Evolutionary conservation across 768 basidiomycete genomes (phyloP), one percentile per base, ranked within the genome.

Genomic region (Boletus rex-veris): DNA sequence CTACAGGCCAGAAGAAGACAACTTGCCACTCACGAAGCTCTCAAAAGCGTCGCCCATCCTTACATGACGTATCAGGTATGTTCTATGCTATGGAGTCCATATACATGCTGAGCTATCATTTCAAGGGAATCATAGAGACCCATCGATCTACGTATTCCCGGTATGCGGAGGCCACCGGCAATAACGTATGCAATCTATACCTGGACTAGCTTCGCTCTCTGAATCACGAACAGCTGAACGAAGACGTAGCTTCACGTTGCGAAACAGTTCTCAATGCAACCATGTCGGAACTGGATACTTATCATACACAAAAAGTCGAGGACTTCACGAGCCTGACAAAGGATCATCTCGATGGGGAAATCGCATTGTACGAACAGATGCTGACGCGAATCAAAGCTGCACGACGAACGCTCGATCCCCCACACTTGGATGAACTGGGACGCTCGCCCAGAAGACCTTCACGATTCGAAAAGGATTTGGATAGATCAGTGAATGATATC

Each of bases 251-350:
- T 3, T 77, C 82, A 4, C 81, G 92, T 18, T 92, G 88, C 66
- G 92, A 95, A 71, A 93, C 92, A 0, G 89, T 92, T 7, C 73
- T 95, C 26, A 93, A 94, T 67, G 84, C 83, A 9, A 92, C 91
- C 2, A 86, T 92, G 83, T 89, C 92, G 1, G 91, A 94, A 73
- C 84, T 93, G 76, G 87, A 90, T 46, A 83, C 79, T 2, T 89
- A 91, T 60, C 88, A 91, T 64, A 70, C 73, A 0, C 87, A 90
- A 67, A 88, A 90, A 67, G 64, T 68, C 7, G 86, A 89, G 62
- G 89, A 92, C 59, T 84, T 92, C 55, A 69, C 74, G 15, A 70
- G 65, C 1, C 57, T 89, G 14, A 72, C 82, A 5, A 80, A 75
- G 53, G 86, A 86, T 37, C 84, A 90, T 64, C 77, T 93, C 3